These are phyloP conservation scores for Colletotrichum theobromicola DNA, from an alignment of 2,329 filamentous ascomycete species.

Conservation along the genomic window DNA sequence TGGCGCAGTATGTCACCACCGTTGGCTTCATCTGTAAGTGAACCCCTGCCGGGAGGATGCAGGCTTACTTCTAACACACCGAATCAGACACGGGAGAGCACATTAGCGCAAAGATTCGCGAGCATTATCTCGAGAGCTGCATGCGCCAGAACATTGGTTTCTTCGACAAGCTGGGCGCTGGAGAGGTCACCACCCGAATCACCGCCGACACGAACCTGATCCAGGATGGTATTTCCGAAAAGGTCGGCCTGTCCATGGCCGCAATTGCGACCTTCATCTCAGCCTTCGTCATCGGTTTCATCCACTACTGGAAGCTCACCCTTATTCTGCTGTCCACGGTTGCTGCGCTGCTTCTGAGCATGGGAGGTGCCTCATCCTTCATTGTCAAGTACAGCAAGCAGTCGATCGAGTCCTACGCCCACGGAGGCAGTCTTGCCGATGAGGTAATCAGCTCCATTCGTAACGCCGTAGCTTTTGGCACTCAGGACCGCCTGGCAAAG, in stretches of 20 bases:
- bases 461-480: slow-evolving; percentile 91
- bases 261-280: slow-evolving; percentile 84
- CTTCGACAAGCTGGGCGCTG: slow-evolving; percentile 91
- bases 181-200: slow-evolving; percentile 93
- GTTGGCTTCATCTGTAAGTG: slow-evolving; percentile 79
- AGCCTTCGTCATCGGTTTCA: slow-evolving; percentile 88
- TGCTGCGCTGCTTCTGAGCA: slow-evolving; percentile 77
- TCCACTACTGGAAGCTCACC: slow-evolving; percentile 92
- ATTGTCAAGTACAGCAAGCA: slow-evolving; percentile 83
- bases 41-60: not conserved
- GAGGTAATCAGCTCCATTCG: slow-evolving; percentile 94
- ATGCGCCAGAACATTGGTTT: slow-evolving; percentile 89
- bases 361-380: slow-evolving; percentile 75
- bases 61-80: not conserved
- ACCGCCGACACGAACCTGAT: slow-evolving; percentile 93
- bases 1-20: slow-evolving; percentile 79
- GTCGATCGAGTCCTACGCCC: slow-evolving; percentile 79
- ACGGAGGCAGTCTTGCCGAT: slow-evolving; percentile 87
- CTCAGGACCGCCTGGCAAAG: slow-evolving; percentile 86
- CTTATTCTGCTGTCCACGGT: slow-evolving; percentile 86
- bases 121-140: slow-evolving; percentile 83
- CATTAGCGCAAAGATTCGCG: slow-evolving; percentile 78
- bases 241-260: slow-evolving; percentile 78
- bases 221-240: slow-evolving; percentile 92
- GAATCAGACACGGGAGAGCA: slow-evolving; percentile 72